Evolutionary conservation across 106 monocot genomes (phyloP).

Genomic region (Dendrobium nobile): DNA sequence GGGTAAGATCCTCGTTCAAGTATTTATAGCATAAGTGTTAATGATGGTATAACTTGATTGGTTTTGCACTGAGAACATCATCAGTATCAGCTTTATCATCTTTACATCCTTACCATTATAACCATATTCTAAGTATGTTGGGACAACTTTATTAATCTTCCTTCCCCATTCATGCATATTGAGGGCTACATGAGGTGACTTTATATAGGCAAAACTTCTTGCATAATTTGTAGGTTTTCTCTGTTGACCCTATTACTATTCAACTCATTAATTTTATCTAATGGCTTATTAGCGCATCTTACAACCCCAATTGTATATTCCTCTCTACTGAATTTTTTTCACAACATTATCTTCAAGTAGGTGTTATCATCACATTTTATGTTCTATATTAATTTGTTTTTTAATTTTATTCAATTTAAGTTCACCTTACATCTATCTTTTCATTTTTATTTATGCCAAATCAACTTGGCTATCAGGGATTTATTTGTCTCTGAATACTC

Average conservation of each 20-base stretch:
- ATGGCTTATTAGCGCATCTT: background rate
- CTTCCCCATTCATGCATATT: background rate
- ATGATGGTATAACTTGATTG: background rate
- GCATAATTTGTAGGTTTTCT: background rate
- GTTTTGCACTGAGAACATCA: background rate
- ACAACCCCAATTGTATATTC: no score
- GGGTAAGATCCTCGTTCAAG: conserved; percentile 48
- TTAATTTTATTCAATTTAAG: no score
- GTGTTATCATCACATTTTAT: no score
- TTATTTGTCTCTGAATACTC: no score
- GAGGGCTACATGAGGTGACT: background rate
- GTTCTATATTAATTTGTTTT: no score
- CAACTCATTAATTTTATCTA: background rate
- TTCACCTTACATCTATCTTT: no score
- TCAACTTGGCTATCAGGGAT: no score
- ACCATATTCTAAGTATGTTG: background rate
- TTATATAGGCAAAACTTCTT: background rate
- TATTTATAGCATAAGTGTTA: conserved; percentile 4
- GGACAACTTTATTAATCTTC: background rate
- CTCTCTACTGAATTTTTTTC: no score
- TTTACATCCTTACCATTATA: background rate
- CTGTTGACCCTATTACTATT: background rate
- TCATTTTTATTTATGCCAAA: no score
- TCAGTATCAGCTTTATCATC: background rate
- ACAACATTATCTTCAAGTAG: no score